Conservation (phyloP, 441 rosid genomes). For the Gossypium gossypioides region DNA sequence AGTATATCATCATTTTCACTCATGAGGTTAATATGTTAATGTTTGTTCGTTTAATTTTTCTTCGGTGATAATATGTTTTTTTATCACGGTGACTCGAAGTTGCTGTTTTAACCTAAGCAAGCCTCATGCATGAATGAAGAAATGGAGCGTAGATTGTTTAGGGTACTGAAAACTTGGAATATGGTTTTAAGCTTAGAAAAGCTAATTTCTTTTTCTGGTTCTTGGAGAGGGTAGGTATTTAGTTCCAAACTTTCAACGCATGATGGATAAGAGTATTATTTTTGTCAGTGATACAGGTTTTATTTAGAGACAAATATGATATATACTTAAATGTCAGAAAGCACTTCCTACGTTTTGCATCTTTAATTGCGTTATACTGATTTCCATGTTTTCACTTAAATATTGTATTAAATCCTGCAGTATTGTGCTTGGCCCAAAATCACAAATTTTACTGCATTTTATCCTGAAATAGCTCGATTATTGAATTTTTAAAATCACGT, state of each 20-base stretch:
- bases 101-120: neutral
- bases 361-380: neutral
- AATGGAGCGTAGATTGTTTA: neutral
- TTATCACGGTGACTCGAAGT: neutral
- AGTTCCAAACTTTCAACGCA: neutral
- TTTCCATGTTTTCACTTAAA: neutral
- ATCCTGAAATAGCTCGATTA: neutral
- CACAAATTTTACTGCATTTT: neutral
- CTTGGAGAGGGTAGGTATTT: neutral
- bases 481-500: neutral
- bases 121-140: neutral
- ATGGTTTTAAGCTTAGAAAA: neutral
- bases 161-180: neutral
- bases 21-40: neutral
- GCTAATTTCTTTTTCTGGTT: neutral
- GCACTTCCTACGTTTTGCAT: neutral
- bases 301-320: neutral
- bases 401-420: neutral
- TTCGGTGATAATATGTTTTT: neutral
- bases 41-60: neutral
- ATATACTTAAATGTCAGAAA: neutral
- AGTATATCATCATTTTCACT: neutral
- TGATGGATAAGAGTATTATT: neutral
- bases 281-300: neutral
- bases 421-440: neutral